Base-by-base conservation (phyloP, 306 rosid species). In the Mimosa bimucronata region DNA sequence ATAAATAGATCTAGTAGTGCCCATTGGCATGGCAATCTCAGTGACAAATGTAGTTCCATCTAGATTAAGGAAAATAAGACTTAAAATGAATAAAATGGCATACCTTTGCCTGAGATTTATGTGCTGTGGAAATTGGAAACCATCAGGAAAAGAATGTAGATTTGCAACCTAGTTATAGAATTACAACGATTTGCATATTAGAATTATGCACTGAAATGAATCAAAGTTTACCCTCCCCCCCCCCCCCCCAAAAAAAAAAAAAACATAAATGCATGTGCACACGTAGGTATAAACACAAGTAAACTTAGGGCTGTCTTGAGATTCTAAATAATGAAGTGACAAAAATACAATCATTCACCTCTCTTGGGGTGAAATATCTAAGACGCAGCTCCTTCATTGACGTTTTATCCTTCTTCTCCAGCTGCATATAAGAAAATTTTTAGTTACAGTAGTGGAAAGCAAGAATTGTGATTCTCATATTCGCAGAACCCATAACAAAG, bases 61-160 rank as follows among this genome's bases (percentile, higher is more conserved):
- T 0, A 50, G 30, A 79, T 62, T 53, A 9, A 25, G 19, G 6
- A 30, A 61, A 15, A 71, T 37, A 10, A 31, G 52, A 25, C 65
- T 74, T 66, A 7, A 48, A 38, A 34, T 25, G 19, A 50, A 38
- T 30, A 68, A 68, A 64, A 64, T 61, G 53, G 0, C 87, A 30
- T 87, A 95, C 99, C 94, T 89, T 83, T 95, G 99, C 83, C 89
- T 82, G 80, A 93, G 98, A 79, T 91, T 92, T 48, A 90, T 81
- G 72, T 90, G 91, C 76, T 85, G 86, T 6, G 99, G 99, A 73
- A 95, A 95, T 74, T 85, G 80, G 75, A 93, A 95, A 75, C 82
- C 92, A 80, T 87, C 93, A 3, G 98, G 98, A 77, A 93, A 88
- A 55, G 93, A 91, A 85, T 90, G 98, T 80, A 95, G 76, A 79